Conservation (phyloP, 2,329 filamentous ascomycete genomes). For the Epichloe amarillans region DNA sequence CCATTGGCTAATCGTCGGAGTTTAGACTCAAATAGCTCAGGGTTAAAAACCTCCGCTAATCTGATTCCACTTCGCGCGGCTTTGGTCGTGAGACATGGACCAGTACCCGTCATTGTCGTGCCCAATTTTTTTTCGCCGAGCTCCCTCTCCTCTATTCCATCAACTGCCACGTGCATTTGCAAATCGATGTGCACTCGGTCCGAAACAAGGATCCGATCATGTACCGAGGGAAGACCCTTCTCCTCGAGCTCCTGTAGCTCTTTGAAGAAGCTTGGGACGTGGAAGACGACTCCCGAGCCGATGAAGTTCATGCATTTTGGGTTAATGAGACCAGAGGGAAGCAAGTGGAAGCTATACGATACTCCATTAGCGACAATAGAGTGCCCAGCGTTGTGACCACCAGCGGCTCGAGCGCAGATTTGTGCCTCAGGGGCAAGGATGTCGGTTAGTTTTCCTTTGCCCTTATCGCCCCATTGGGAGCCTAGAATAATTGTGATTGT, state of each 20-base stretch:
- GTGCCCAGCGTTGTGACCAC: conserved; percentile 19
- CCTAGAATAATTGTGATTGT: conserved; percentile 22
- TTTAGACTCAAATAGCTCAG: conserved; percentile 51
- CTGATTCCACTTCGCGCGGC: conserved; percentile 46
- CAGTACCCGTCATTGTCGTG: too few relatives aligned
- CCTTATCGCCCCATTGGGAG: conserved; percentile 26
- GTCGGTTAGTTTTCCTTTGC: conserved; percentile 26
- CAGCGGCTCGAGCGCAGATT: conserved; percentile 21
- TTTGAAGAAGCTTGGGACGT: conserved; percentile 30
- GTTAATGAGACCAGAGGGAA: conserved; percentile 60
- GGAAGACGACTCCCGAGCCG: conserved; percentile 55
- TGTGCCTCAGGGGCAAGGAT: conserved; percentile 18
- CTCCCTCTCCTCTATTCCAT: conserved; percentile 51
- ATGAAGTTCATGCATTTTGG: conserved; percentile 58
- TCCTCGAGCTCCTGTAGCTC: conserved; percentile 27
- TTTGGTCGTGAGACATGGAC: too few relatives aligned
- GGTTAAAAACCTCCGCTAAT: conserved; percentile 53
- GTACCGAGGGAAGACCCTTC: conserved; percentile 9
- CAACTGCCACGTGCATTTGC: conserved; percentile 52
- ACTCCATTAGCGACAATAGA: conserved; percentile 18
- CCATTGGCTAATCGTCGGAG: conserved; percentile 45
- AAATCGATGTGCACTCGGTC: conserved; percentile 52
- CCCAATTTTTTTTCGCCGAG: conserved; percentile 18
- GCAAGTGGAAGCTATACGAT: conserved; percentile 40
- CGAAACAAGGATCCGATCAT: conserved; percentile 45